A percentile compares a stretch with the other conserved stretches of the same genome.
Conservation (phyloP, 345 rosid species). For the Carallia brachiata region DNA sequence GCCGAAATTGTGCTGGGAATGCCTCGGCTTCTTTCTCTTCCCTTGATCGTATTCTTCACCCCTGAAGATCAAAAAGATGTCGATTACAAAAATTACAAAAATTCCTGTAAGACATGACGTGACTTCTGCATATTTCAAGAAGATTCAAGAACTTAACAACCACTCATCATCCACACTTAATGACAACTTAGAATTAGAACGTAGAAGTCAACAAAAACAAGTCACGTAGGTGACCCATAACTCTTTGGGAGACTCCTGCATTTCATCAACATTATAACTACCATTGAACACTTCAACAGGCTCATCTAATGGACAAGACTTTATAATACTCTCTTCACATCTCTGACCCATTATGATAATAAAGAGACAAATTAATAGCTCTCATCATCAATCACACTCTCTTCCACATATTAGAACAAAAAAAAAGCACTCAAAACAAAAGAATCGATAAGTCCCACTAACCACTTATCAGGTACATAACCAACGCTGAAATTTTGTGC, state of each 20-base stretch:
- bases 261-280: too few species aligned
- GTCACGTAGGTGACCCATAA: too few species aligned
- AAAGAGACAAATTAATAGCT: not conserved
- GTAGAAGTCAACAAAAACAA: too few species aligned
- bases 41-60: slow-evolving; percentile 92
- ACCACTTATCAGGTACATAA: slow-evolving; percentile 83
- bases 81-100: too few species aligned
- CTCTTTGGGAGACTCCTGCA: too few species aligned
- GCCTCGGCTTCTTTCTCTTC: slow-evolving; percentile 73
- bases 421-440: not conserved
- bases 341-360: not conserved
- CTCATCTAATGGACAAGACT: too few species aligned
- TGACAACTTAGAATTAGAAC: too few species aligned
- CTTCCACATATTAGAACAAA: not conserved
- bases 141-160: too few species aligned
- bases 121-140: not conserved
- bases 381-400: too few species aligned
- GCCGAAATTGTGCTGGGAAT: slow-evolving; percentile 35
- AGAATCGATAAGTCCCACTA: slow-evolving; percentile 24
- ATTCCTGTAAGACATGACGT: not conserved
- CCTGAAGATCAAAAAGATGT: slow-evolving; percentile 34
- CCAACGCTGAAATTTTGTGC: slow-evolving; percentile 45
- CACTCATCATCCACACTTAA: too few species aligned
- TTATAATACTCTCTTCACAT: not conserved
- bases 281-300: too few species aligned